Percentiles rank a stretch among this genome's conserved stretches.
phyloP scores from a whole-genome alignment of 129 eudicot genomes.

The Calendula officinalis region DNA sequence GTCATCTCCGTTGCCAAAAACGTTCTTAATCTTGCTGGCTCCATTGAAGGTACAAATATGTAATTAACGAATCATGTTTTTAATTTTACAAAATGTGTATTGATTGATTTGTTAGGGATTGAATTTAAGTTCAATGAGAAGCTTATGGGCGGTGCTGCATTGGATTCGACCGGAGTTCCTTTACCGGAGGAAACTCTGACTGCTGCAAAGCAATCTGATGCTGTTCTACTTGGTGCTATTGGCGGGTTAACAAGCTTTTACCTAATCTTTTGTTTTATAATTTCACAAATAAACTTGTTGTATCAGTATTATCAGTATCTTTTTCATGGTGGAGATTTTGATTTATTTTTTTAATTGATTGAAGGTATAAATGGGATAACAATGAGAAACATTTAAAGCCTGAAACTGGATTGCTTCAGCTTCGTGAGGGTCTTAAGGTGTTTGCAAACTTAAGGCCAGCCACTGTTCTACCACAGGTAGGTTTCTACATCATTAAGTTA shows the following conservation, averaged over 20 bases:
- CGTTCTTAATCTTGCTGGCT: constrained; percentile 64
- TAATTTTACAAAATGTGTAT: too few species aligned
- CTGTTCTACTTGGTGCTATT: constrained; percentile 94
- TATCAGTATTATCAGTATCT: too few species aligned
- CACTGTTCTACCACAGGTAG: constrained; percentile 79
- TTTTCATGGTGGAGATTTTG: background rate
- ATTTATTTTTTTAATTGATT: constrained; percentile 16
- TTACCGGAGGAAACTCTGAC: constrained; percentile 92
- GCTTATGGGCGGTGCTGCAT: constrained; percentile 92
- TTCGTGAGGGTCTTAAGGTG: constrained; percentile 76
- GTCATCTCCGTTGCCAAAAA: constrained; percentile 80
- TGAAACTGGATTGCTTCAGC: constrained; percentile 89
- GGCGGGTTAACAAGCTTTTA: constrained; percentile 61
- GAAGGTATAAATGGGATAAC: constrained; percentile 84
- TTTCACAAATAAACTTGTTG: too few species aligned
- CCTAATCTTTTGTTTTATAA: background rate
- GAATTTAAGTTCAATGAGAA: constrained; percentile 76
- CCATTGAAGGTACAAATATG: constrained; percentile 49
- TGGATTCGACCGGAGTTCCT: constrained; percentile 90
- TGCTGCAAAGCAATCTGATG: constrained; percentile 78
- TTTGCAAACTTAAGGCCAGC: constrained; percentile 86
- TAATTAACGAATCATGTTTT: background rate
- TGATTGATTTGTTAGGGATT: constrained; percentile 44
- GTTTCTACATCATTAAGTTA: background rate
- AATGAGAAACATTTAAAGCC: constrained; percentile 79